Base-by-base conservation (phyloP, 495 filamentous ascomycete species). In the Lophium mytilinum region DNA sequence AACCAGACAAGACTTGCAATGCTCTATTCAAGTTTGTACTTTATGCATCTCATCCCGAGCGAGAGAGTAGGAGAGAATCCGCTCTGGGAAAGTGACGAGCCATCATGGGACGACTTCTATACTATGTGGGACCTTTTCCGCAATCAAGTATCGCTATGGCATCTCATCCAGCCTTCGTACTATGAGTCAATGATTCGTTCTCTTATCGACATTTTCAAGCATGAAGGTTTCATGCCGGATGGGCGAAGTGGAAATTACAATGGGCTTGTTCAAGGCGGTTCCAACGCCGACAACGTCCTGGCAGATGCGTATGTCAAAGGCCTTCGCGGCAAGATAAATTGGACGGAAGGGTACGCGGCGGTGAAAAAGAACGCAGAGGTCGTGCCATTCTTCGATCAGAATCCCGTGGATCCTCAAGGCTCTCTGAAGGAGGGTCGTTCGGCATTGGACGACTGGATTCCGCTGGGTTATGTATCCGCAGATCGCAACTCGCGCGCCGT, bases 261-360 rank as follows among this genome's bases (percentile, higher is more conserved):
- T 50, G 70, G 70, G 14, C 52, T 66, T 1, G 64, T 69, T 4
- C 70, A 72, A 56, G 70, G 70, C 2, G 70, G 70, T 11, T 68
- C 63, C 9, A 70, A 72, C 45, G 70, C 69, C 9, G 70, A 72
- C 56, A 70, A 69, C 51, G 69, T 69, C 1, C 66, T 72, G 8
- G 70, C 70, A 10, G 70, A 72, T 51, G 70, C 70, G 4, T 72
- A 72, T 51, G 67, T 72, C 50, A 72, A 72, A 46, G 64, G 61
- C 0, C n/a, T n/a, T 4, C 40, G 59, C 18, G 66, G 64, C 1
- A 58, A 46, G 9, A 65, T 72, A 53, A 70, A 71, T 49, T 72
- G 70, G 70, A 67, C 59, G 0, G 69, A 69, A 17, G 70, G 61
- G 4, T 72, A 71, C 53, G 56, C 61, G 8, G 70, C 70, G 1